These are phyloP conservation scores for Aspergillus mulundensis DNA, from an alignment of 495 filamentous ascomycete genomes.

Conservation along the genomic window DNA sequence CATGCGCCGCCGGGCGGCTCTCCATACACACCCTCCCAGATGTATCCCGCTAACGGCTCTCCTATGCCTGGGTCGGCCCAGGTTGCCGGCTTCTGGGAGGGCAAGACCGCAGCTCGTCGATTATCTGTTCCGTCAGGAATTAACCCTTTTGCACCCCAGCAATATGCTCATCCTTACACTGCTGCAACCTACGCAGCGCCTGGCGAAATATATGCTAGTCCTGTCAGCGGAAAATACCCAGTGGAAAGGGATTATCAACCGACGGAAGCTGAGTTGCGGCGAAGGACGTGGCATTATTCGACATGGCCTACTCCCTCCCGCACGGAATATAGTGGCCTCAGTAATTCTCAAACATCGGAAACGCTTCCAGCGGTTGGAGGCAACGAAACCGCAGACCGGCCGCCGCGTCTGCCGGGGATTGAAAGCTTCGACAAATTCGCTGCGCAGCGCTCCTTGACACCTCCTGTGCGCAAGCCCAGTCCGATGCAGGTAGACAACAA, in stretches of 20 bases:
- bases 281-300: constrained; percentile 88
- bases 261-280: constrained; percentile 70
- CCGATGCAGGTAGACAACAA: constrained; percentile 65
- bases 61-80: constrained; percentile 64
- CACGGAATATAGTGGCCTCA: constrained; percentile 57
- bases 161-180: constrained; percentile 48
- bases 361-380: constrained; percentile 48
- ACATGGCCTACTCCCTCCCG: constrained; percentile 57
- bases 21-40: constrained; percentile 47
- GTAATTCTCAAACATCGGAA: constrained; percentile 57
- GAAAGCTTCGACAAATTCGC: constrained; percentile 78
- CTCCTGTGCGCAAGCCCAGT: constrained; percentile 58
- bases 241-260: constrained; percentile 58
- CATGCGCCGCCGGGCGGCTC: constrained; percentile 60
- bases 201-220: constrained; percentile 62
- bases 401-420: constrained; percentile 75
- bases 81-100: constrained; percentile 63
- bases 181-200: constrained; percentile 50
- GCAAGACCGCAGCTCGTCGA: constrained; percentile 66
- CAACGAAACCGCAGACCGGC: constrained; percentile 45
- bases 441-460: constrained; percentile 54
- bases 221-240: constrained; percentile 62
- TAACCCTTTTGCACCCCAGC: constrained; percentile 70
- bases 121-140: constrained; percentile 75
- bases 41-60: constrained; percentile 72